Evolutionary conservation across 2,329 filamentous ascomycete genomes (phyloP), one percentile per base, ranked within the genome.

Genomic region (Aspergillus sclerotialis): DNA sequence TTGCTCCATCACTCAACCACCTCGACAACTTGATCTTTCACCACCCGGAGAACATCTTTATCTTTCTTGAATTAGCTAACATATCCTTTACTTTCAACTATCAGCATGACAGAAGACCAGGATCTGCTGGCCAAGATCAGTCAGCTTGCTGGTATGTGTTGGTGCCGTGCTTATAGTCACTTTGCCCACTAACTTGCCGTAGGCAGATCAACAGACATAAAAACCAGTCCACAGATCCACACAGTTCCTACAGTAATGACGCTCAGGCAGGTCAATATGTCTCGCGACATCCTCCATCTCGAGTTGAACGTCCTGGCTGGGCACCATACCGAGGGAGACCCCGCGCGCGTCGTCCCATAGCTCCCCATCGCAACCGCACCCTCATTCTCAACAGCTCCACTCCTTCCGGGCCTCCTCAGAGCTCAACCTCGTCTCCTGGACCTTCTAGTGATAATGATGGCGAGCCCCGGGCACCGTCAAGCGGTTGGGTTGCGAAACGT

Each of bases 121-220:
- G 70, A 73, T 40, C 62, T 77, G 31, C 59, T 75, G 37, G 66
- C 68, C 38, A 71, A 67, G 51, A 77, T 77, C 52, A 67, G 72
- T 53, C 70, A 70, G 48, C 63, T 77, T 50, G 69, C 72, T 61
- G 73, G 73, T 76, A 58, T 57, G 62, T 56, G 17, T 19, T 24
- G 18, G 15, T 11, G 3, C 19, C 10, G 13, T 13, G 15, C 21
- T 18, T 16, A n/a, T 27, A 17, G 38, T 53, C 19, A 24, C 29
- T 15, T 25, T 12, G 23, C 42, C 34, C 70, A 75, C 35, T 67
- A 67, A 43, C 42, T 26, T 38, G 28, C 28, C 25, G 7, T 44
- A 87, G 83, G 82, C 81, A 84, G 61, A 90, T 92, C 55, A 88
- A 88, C 56, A 77, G 80, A 33, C 80, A 84, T 65, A 88, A 84